Percentiles rank a stretch among this genome's conserved stretches.
Evolutionary conservation across 257 asterid species (phyloP).

Genomic region (Solanum chmielewskii): DNA sequence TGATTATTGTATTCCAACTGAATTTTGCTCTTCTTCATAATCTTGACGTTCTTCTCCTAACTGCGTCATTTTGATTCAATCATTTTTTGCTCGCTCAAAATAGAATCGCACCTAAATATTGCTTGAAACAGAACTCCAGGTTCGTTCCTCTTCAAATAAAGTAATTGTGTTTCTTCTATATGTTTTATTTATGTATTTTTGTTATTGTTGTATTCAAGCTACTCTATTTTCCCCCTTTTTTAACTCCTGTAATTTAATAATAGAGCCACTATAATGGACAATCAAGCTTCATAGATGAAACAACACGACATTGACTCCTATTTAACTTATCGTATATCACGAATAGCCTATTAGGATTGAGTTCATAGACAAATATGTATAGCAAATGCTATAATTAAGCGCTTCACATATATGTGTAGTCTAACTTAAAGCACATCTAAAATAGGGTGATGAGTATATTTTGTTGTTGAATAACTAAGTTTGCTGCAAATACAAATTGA

Average conservation of each 20-base stretch:
- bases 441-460: background rate
- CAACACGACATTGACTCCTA: background rate
- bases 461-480: background rate
- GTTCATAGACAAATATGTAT: background rate
- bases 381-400: background rate
- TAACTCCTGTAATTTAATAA: background rate
- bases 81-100: no score
- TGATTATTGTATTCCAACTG: no score
- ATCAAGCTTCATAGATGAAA: background rate
- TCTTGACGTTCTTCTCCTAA: no score
- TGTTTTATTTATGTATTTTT: no score
- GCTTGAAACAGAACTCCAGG: no score
- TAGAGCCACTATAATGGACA: background rate
- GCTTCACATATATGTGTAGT: background rate
- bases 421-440: background rate
- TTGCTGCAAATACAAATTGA: background rate
- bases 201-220: no score
- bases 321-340: background rate
- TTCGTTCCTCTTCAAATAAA: no score
- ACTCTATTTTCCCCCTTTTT: no score
- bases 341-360: background rate
- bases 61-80: no score
- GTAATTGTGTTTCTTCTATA: no score
- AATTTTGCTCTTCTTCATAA: no score
- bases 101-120: no score